Percentiles rank a stretch among this genome's conserved stretches.
These are phyloP conservation scores for Cladochytrium replicatum DNA, from an alignment of 192 early-diverging fungal species.

Conservation along the genomic window DNA sequence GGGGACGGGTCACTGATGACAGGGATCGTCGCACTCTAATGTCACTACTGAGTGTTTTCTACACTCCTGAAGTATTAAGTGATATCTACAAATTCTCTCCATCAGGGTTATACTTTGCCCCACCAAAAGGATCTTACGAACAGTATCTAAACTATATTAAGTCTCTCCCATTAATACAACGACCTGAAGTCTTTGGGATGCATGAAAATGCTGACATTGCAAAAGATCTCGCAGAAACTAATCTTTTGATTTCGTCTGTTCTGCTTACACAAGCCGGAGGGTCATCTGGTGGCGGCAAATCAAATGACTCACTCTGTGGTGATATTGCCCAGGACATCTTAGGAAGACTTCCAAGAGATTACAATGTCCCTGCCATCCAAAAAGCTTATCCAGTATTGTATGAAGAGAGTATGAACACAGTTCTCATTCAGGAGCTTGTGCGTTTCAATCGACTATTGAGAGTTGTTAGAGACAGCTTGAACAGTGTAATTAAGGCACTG, in stretches of 20 bases:
- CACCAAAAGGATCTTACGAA: constrained; percentile 39
- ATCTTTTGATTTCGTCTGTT: constrained; percentile 38
- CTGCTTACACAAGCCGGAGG: constrained; percentile 39
- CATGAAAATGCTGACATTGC: constrained; percentile 56
- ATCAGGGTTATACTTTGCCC: constrained; percentile 42
- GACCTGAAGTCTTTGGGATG: constrained; percentile 53
- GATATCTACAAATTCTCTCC: constrained; percentile 34
- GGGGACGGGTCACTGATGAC: constrained; percentile 50
- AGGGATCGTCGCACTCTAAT: constrained; percentile 43
- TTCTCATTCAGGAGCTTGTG: constrained; percentile 52
- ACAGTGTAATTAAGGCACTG: constrained; percentile 49
- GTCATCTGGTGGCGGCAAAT: constrained; percentile 32
- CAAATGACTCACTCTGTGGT: constrained; percentile 32
- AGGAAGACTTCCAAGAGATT: constrained; percentile 26
- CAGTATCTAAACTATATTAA: constrained; percentile 45
- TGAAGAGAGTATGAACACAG: constrained; percentile 51
- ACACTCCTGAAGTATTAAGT: constrained; percentile 41
- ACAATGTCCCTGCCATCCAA: constrained; percentile 24
- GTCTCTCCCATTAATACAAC: constrained; percentile 38
- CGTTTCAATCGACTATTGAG: constrained; percentile 47
- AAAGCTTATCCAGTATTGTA: constrained; percentile 45
- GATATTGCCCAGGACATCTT: constrained; percentile 45
- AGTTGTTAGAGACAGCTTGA: constrained; percentile 37
- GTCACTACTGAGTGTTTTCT: constrained; percentile 37
- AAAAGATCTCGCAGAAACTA: constrained; percentile 46